Evolutionary conservation across 2,329 filamentous ascomycete genomes (phyloP), one percentile per base, ranked within the genome.

Genomic region (Fusarium buharicum): DNA sequence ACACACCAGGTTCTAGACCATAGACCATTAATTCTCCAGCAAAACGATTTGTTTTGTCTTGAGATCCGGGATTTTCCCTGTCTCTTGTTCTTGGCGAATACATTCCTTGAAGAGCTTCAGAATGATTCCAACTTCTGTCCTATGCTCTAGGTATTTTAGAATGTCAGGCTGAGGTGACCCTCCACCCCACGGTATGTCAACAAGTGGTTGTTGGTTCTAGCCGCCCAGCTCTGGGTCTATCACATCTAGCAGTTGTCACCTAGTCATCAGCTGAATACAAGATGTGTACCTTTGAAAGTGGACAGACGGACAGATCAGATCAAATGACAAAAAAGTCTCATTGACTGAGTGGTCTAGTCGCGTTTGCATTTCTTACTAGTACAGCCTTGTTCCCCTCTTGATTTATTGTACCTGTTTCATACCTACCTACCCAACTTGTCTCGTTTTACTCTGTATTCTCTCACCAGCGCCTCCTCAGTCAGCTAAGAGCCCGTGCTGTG

Each of bases 191-290:
- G 13, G 28, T 44, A 56, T 41, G 34, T 48, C 37, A 50, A 58
- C 67, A 68, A 58, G 62, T 65, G 37, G 40, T 37, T 62, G 54
- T 57, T 24, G 39, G 31, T 50, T 60, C 60, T 69, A 69, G 64
- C 67, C 67, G 67, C 67, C 67, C 67, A 62, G 54, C 50, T 39
- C 27, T 56, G 45, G 30, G 62, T 70, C 64, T 43, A 63, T 69
- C 67, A 69, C 67, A 69, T 66, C 54, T 51, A 55, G 47, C 41
- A 41, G 44, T 45, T 52, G 38, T 27, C 47, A 11, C 13, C 14
- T 31, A 52, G 55, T 54, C 57, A 67, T 65, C 60, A 55, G 61
- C 50, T 54, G 51, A 62, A 57, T 50, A 40, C 28, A 30, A 46
- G 36, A 68, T 13, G 4, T 24, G 28, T 30, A 30, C 28, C 28